Evolutionary conservation across 2,329 filamentous ascomycete species (phyloP).

Genomic region (Stagonosporopsis cucurbitacearum): DNA sequence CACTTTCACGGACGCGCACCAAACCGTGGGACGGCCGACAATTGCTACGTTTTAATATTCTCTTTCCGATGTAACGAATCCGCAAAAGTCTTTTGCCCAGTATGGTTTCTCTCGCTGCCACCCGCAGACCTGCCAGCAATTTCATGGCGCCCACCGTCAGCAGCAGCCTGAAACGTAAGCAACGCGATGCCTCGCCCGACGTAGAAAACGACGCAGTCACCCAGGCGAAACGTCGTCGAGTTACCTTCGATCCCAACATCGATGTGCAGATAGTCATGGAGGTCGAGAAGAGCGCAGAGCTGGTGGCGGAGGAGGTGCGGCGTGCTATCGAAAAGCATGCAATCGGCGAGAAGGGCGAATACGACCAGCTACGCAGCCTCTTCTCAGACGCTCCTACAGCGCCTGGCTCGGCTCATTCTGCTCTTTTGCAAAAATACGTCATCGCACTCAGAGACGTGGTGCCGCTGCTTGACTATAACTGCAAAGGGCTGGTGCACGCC

Average conservation of each 20-base stretch:
- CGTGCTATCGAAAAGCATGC: constrained; percentile 62
- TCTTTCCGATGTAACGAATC: constrained; percentile 39
- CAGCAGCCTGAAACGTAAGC: constrained; percentile 49
- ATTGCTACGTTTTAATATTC: neutral
- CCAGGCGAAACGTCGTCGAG: constrained; percentile 54
- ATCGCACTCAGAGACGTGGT: constrained; percentile 65
- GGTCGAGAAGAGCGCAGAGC: constrained; percentile 61
- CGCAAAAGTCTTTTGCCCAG: constrained; percentile 19
- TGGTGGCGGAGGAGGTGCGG: constrained; percentile 67
- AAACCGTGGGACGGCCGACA: neutral
- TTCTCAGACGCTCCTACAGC: constrained; percentile 58
- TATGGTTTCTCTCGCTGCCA: constrained; percentile 50
- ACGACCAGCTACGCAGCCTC: constrained; percentile 62
- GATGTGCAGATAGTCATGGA: constrained; percentile 54
- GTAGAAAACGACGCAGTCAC: constrained; percentile 41
- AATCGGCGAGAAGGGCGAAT: constrained; percentile 61
- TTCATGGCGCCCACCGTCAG: constrained; percentile 37
- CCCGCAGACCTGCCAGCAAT: constrained; percentile 32
- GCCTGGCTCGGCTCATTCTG: constrained; percentile 58
- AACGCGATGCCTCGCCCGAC: constrained; percentile 38
- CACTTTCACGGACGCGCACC: constrained; percentile 8
- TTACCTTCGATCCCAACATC: constrained; percentile 58
- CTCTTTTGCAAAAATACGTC: constrained; percentile 63
- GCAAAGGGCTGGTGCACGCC: constrained; percentile 64
- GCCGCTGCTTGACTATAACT: constrained; percentile 61